phyloP scores from a whole-genome alignment of 2,329 filamentous ascomycete species.

The Acrodontium crateriforme region DNA sequence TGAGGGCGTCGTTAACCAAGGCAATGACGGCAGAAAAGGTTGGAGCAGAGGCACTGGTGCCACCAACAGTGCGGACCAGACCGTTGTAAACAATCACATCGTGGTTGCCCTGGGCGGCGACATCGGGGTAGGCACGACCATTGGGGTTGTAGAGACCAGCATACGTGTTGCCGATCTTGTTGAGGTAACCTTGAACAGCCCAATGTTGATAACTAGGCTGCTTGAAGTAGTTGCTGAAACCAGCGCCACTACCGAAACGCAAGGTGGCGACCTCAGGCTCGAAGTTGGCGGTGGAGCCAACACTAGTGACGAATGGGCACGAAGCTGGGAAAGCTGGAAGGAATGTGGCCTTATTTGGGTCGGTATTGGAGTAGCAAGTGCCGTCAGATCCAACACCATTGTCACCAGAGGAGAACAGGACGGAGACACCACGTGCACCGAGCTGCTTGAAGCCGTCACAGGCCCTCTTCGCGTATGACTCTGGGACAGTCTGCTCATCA shows the following conservation, averaged over 20 bases:
- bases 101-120: slow-evolving; percentile 37
- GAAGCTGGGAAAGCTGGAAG: slow-evolving; percentile 31
- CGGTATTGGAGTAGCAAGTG: slow-evolving; percentile 33
- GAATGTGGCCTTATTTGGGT: slow-evolving; percentile 30
- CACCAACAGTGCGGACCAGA: slow-evolving; percentile 28
- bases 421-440: slow-evolving; percentile 50
- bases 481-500: slow-evolving; percentile 49
- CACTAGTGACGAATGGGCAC: slow-evolving; percentile 35
- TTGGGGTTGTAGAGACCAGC: slow-evolving; percentile 31
- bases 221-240: slow-evolving; percentile 33
- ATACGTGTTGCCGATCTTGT: slow-evolving; percentile 25
- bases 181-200: slow-evolving; percentile 28
- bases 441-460: slow-evolving; percentile 53
- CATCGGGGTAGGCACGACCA: slow-evolving; percentile 34
- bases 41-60: slow-evolving; percentile 42
- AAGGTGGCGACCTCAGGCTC: slow-evolving; percentile 27
- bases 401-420: slow-evolving; percentile 53
- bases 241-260: slow-evolving; percentile 36
- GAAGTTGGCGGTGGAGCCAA: slow-evolving; percentile 28
- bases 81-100: slow-evolving; percentile 26
- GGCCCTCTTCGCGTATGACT: slow-evolving; percentile 45
- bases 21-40: slow-evolving; percentile 45
- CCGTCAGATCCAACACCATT: slow-evolving; percentile 38
- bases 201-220: slow-evolving; percentile 31
- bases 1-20: slow-evolving; percentile 48